phyloP scores from a whole-genome alignment of 177 flowering plant genomes.

The Vitis hybrid region DNA sequence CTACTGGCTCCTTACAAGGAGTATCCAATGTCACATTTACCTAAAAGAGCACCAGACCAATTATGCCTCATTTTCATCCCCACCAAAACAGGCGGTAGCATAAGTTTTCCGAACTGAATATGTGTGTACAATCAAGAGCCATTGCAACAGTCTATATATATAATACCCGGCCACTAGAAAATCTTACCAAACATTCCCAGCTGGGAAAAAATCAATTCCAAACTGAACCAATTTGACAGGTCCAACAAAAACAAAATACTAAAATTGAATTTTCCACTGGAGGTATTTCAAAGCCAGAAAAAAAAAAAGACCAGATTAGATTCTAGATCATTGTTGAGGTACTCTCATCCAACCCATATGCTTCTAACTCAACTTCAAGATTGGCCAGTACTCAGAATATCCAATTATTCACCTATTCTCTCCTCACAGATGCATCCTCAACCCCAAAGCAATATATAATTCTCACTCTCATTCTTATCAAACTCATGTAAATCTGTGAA shows the following conservation, averaged over 20 bases:
- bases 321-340: not conserved
- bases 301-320: no score
- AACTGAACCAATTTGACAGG: not conserved
- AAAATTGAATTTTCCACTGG: not conserved
- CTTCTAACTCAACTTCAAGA: not conserved
- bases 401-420: not conserved
- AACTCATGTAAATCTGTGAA: not conserved
- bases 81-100: no score
- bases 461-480: not conserved
- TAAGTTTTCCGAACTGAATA: no score
- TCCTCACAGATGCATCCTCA: not conserved
- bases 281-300: not conserved
- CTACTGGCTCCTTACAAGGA: not conserved
- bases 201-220: not conserved
- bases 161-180: no score
- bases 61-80: not conserved
- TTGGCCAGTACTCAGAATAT: not conserved
- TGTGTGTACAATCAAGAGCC: no score
- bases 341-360: not conserved
- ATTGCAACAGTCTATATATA: no score
- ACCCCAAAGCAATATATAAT: not conserved
- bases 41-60: not conserved
- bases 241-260: not conserved
- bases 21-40: not conserved
- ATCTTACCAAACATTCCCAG: not conserved